These are phyloP conservation scores for Durusdinium trenchii DNA, from an alignment of 73 alveolate species.

Conservation along the genomic window DNA sequence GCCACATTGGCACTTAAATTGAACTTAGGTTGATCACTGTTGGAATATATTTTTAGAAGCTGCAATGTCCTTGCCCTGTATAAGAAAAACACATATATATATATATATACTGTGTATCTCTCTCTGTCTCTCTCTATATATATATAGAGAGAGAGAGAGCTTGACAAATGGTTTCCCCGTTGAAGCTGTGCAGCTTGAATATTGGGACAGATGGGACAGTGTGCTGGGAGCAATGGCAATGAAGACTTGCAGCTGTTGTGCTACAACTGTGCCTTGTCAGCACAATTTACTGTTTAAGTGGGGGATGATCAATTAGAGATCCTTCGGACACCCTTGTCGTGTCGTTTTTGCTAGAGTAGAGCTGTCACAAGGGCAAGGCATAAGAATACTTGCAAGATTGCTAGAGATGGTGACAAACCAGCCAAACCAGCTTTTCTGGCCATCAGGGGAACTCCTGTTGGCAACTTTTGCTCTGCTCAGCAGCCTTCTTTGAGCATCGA, in stretches of 20 bases:
- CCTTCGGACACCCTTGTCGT: not conserved
- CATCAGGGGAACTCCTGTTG: no score
- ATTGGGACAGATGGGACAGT: not conserved
- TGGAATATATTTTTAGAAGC: no score
- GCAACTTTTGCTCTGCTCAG: no score
- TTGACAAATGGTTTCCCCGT: not conserved
- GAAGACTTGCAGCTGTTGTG: not conserved
- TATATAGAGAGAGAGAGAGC: not conserved
- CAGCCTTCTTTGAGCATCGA: no score
- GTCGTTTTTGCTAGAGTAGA: not conserved
- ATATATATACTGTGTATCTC: no score
- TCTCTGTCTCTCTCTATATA: no score
- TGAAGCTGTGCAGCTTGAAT: not conserved
- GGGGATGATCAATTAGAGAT: not conserved
- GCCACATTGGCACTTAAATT: no score
- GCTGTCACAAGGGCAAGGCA: not conserved
- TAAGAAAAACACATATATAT: no score
- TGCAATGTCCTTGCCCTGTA: no score
- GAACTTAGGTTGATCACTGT: no score
- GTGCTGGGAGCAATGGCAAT: not conserved
- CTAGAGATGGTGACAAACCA: no score
- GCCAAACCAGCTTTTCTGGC: no score
- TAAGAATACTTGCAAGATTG: not conserved
- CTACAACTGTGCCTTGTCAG: conserved; percentile 7
- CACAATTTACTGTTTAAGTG: not conserved